These are phyloP conservation scores for Petunia hybrid DNA, from an alignment of 305 asterid genomes.

Conservation along the genomic window DNA sequence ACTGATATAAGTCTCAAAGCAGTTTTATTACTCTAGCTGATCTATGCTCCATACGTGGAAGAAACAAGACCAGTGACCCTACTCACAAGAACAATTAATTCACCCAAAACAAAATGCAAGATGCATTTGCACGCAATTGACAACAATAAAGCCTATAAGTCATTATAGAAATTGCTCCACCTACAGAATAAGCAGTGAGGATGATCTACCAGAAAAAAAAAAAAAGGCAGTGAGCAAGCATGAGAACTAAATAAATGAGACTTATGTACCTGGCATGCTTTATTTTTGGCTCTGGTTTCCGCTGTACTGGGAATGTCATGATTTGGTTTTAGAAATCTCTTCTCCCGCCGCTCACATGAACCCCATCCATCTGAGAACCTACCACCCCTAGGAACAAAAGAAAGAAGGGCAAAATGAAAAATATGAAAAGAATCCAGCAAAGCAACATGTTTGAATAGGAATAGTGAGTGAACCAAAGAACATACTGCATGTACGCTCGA, in stretches of 20 bases:
- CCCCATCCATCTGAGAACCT: slow-evolving; percentile 99
- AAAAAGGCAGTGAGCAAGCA: no score
- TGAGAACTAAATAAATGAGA: slow-evolving; percentile 3
- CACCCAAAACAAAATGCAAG: background rate
- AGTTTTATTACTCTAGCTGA: background rate
- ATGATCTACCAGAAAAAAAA: background rate
- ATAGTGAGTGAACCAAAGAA: slow-evolving; percentile 24
- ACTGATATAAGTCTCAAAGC: background rate
- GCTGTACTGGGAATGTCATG: slow-evolving; percentile 99
- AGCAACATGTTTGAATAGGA: background rate
- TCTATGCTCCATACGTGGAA: background rate
- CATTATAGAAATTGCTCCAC: background rate
- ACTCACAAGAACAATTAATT: background rate
- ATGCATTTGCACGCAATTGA: background rate
- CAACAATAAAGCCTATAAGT: background rate
- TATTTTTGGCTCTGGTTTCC: slow-evolving; percentile 97
- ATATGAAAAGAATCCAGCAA: slow-evolving; percentile 22
- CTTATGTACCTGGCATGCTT: slow-evolving; percentile 85
- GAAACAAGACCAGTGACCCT: background rate
- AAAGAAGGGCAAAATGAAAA: slow-evolving; percentile 27
- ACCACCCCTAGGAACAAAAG: slow-evolving; percentile 66
- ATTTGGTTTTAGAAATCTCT: slow-evolving; percentile 87
- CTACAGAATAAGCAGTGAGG: background rate
- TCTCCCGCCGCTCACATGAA: slow-evolving; percentile 92
- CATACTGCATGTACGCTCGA: slow-evolving; percentile 96